Conservation (phyloP, 2,329 filamentous ascomycete species). For the Cytospora piceae region DNA sequence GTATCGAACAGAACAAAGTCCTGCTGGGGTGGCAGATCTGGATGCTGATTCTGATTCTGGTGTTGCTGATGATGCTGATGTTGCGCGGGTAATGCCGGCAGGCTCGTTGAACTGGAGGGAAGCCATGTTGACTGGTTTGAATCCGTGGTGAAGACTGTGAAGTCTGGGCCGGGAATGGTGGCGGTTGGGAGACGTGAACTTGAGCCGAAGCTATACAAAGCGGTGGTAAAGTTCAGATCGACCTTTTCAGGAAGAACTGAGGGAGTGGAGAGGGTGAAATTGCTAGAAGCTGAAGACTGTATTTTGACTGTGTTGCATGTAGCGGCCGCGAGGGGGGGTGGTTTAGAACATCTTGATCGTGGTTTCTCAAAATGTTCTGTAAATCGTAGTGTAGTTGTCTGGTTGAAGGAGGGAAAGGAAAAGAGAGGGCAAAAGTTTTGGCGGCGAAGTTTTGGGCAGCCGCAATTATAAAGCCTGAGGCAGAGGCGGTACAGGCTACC, state of each 20-base stretch:
- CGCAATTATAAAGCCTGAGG: conserved; percentile 43
- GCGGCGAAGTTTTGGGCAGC: conserved; percentile 37
- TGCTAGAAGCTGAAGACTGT: conserved; percentile 49
- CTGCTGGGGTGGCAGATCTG: conserved; percentile 58
- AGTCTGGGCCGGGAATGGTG: conserved; percentile 68
- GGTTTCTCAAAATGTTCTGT: conserved; percentile 43
- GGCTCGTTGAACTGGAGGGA: conserved; percentile 68
- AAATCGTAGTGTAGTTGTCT: conserved; percentile 39
- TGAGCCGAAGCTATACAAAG: conserved; percentile 57
- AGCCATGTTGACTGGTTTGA: conserved; percentile 76
- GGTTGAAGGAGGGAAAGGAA: conserved; percentile 43
- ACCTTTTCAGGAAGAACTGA: conserved; percentile 61
- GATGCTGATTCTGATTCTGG: conserved; percentile 46
- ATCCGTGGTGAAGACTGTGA: conserved; percentile 82
- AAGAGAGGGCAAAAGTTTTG: conserved; percentile 33
- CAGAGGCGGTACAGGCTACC: background rate
- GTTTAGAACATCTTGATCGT: conserved; percentile 63
- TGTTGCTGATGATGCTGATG: conserved; percentile 54
- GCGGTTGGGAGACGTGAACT: conserved; percentile 59
- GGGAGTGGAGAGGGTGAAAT: conserved; percentile 51
- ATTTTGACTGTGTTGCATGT: conserved; percentile 51
- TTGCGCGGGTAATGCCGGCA: conserved; percentile 65
- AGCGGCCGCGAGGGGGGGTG: conserved; percentile 43
- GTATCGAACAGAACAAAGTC: conserved; percentile 81
- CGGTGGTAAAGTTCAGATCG: conserved; percentile 70